phyloP scores from a whole-genome alignment of 106 monocot genomes.

The Platanthera guangdongensis region DNA sequence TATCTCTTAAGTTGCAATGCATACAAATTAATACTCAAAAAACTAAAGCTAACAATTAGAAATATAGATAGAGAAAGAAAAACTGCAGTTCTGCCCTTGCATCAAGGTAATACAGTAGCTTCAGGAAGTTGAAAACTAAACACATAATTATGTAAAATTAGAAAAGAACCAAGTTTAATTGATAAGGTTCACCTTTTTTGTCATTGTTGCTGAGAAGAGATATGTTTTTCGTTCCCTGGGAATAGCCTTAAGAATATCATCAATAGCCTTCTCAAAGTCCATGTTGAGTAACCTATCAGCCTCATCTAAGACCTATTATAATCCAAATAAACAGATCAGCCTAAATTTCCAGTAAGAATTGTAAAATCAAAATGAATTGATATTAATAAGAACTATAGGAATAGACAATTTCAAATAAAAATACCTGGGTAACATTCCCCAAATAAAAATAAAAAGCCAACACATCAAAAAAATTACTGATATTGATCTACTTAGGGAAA shows the following conservation, averaged over 20 bases:
- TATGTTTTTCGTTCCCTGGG: slow-evolving; percentile 82
- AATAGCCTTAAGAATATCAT: slow-evolving; percentile 32
- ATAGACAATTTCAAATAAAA: too few species aligned
- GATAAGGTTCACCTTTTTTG: slow-evolving; percentile 59
- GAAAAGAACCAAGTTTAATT: background rate
- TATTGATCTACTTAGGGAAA: background rate
- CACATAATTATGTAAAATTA: background rate
- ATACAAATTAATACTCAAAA: background rate
- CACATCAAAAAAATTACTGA: background rate
- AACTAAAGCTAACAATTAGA: background rate
- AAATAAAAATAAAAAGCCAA: background rate
- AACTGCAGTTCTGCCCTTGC: background rate
- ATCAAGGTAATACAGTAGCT: background rate
- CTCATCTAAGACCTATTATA: slow-evolving; percentile 77
- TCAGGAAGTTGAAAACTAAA: background rate
- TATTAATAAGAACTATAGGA: background rate
- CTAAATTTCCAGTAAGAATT: background rate
- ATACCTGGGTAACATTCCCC: too few species aligned
- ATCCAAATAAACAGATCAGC: background rate
- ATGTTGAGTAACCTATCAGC: slow-evolving; percentile 86
- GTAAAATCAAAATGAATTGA: background rate
- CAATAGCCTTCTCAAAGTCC: slow-evolving; percentile 86
- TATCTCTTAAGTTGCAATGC: too few species aligned
- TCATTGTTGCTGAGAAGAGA: slow-evolving; percentile 98
- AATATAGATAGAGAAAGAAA: background rate